Conservation (phyloP, 1,139 yeast genomes). For the Pneumocystis canis region DNA sequence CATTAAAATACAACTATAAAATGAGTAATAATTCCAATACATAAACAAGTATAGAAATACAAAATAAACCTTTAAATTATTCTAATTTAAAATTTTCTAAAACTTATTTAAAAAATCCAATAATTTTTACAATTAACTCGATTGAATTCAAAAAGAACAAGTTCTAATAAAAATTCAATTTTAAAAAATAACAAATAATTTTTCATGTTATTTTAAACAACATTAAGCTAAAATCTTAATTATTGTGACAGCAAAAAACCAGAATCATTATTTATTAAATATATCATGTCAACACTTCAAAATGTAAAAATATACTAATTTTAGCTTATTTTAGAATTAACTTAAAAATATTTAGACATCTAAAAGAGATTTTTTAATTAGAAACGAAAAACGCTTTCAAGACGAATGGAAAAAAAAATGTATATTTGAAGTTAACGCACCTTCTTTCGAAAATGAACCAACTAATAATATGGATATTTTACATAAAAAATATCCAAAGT, state of each 20-base stretch:
- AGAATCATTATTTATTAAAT: neutral
- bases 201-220: neutral
- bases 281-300: neutral
- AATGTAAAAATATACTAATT: neutral
- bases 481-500: constrained; percentile 70
- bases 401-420: constrained; percentile 74
- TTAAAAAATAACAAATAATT: too few relatives aligned
- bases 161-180: neutral
- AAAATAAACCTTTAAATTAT: neutral
- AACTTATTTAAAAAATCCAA: neutral
- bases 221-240: neutral
- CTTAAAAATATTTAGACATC: constrained; percentile 8
- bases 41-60: too few relatives aligned
- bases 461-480: constrained; percentile 35
- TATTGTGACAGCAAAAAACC: neutral
- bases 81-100: neutral
- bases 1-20: too few relatives aligned
- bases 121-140: neutral
- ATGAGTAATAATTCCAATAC: neutral
- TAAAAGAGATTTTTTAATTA: constrained; percentile 73
- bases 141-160: neutral
- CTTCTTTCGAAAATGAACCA: constrained; percentile 33
- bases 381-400: constrained; percentile 80
- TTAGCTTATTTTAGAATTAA: neutral
- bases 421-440: constrained; percentile 77